These are phyloP conservation scores for Tolypocladium inflatum DNA, from an alignment of 2,329 filamentous ascomycete genomes.

Conservation along the genomic window DNA sequence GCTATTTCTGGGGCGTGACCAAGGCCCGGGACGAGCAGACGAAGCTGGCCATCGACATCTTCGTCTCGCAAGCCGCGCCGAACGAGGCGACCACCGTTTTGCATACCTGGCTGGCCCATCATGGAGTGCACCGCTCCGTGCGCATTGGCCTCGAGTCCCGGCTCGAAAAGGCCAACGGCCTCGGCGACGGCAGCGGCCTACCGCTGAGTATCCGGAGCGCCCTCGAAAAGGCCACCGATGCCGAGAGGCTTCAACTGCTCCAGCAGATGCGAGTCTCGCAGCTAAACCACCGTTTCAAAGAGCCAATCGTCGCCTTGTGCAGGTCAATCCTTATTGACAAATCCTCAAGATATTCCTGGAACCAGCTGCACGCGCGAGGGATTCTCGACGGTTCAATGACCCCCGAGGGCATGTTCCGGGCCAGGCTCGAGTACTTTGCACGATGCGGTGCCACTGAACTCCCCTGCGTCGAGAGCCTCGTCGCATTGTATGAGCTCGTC, in stretches of 20 bases:
- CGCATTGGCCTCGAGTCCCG: conserved; percentile 21
- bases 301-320: conserved; percentile 16
- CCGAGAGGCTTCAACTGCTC: conserved; percentile 19
- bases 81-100: conserved; percentile 20
- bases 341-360: conserved; percentile 14
- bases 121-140: conserved; percentile 19
- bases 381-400: conserved; percentile 14
- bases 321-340: conserved; percentile 16
- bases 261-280: conserved; percentile 18
- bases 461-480: conserved; percentile 12
- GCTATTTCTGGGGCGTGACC: conserved; percentile 23
- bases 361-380: conserved; percentile 14
- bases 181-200: conserved; percentile 2
- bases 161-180: conserved; percentile 11
- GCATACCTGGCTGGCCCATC: conserved; percentile 28
- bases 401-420: conserved; percentile 15
- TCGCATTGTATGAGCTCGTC: conserved; percentile 13
- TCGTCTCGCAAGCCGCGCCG: conserved; percentile 22
- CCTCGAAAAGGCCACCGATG: conserved; percentile 17
- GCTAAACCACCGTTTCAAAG: conserved; percentile 12
- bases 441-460: conserved; percentile 14
- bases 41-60: conserved; percentile 18
- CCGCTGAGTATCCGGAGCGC: conserved; percentile 17
- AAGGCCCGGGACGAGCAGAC: conserved; percentile 9
- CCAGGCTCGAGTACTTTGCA: conserved; percentile 14